A percentile compares a stretch with the other conserved stretches of the same genome.
phyloP scores from a whole-genome alignment of 179 eudicot genomes.

The Heliamphora pulchella region DNA sequence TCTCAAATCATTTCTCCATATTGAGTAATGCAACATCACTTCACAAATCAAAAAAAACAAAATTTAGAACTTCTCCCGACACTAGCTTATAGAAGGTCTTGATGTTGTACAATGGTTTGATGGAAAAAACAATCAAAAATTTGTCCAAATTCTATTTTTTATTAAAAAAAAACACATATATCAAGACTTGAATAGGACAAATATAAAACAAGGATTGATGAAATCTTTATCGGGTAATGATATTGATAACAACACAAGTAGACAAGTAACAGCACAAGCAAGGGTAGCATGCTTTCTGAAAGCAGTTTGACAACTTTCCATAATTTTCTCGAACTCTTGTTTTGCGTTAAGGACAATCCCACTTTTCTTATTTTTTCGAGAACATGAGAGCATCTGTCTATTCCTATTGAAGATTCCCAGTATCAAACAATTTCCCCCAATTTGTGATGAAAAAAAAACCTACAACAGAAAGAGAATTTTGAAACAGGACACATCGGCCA shows the following conservation, averaged over 20 bases:
- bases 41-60: background rate
- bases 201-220: background rate
- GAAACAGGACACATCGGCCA: background rate
- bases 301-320: background rate
- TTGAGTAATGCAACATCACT: background rate
- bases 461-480: background rate
- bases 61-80: background rate
- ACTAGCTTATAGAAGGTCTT: background rate
- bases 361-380: background rate
- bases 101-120: background rate
- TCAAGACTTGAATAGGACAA: background rate
- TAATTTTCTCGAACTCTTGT: background rate
- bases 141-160: background rate
- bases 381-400: background rate
- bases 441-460: background rate
- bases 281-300: background rate
- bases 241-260: background rate
- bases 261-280: background rate
- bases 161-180: background rate
- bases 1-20: background rate
- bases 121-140: background rate
- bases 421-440: background rate
- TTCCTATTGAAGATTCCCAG: background rate
- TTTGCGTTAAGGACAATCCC: background rate
- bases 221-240: conserved; percentile 1